Percentiles rank a stretch among this genome's conserved stretches.
phyloP scores from a whole-genome alignment of 2,329 filamentous ascomycete genomes.

The Acrocalymma vagum region DNA sequence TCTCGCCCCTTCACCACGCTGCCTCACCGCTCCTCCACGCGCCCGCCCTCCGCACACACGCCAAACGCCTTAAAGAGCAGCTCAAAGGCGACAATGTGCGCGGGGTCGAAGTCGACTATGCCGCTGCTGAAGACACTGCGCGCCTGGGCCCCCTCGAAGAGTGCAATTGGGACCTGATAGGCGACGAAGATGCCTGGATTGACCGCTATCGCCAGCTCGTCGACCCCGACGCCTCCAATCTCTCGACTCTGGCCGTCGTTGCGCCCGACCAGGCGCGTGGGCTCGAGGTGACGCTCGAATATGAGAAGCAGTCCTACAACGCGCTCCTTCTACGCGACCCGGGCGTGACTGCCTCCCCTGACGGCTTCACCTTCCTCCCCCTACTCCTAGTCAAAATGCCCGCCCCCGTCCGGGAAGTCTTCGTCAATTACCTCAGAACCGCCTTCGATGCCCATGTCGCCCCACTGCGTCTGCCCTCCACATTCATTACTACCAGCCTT shows the following conservation, averaged over 20 bases:
- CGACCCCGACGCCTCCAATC: constrained; percentile 42
- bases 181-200: constrained; percentile 51
- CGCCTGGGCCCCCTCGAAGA: constrained; percentile 57
- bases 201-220: constrained; percentile 43
- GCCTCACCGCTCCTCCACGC: constrained; percentile 46
- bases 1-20: constrained; percentile 63
- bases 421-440: constrained; percentile 58
- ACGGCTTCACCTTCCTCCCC: constrained; percentile 57
- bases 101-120: constrained; percentile 53
- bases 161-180: constrained; percentile 56
- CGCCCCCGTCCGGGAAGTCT: constrained; percentile 56
- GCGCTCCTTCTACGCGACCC: constrained; percentile 58
- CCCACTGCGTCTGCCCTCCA: constrained; percentile 52
- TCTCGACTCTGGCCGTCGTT: constrained; percentile 19
- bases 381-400: constrained; percentile 62
- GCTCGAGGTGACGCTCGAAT: constrained; percentile 58
- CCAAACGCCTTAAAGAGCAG: constrained; percentile 57
- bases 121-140: constrained; percentile 48
- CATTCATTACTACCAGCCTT: constrained; percentile 55
- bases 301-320: constrained; percentile 59
- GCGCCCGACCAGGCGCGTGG: constrained; percentile 47
- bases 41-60: constrained; percentile 53
- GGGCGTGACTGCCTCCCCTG: constrained; percentile 33
- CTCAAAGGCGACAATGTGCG: constrained; percentile 59
- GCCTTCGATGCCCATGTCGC: constrained; percentile 61